phyloP scores from a whole-genome alignment of 768 basidiomycete genomes.

The Pleurotus tuoliensis region DNA sequence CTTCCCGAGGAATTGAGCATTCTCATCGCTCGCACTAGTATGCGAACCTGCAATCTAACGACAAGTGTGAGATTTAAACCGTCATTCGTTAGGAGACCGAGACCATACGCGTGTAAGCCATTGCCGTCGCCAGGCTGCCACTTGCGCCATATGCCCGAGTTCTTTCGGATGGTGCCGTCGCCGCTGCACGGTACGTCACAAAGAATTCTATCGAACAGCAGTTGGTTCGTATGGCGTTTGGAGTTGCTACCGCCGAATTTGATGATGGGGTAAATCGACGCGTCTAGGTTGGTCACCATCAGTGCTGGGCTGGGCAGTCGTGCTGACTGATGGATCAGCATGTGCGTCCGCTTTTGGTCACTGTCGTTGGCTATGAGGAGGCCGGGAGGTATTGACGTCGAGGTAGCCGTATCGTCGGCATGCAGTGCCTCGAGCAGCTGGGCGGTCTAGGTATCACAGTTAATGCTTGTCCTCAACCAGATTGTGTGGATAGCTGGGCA shows the following conservation, averaged over 20 bases:
- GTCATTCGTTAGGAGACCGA: neutral
- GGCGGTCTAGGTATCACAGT: slow-evolving; percentile 57
- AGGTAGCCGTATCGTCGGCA: slow-evolving; percentile 60
- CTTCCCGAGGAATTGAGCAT: slow-evolving; percentile 80
- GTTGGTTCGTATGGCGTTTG: slow-evolving; percentile 27
- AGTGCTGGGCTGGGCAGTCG: slow-evolving; percentile 88
- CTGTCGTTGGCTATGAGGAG: slow-evolving; percentile 94
- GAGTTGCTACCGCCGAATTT: slow-evolving; percentile 35
- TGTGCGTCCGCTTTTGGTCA: slow-evolving; percentile 90
- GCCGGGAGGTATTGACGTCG: slow-evolving; percentile 72
- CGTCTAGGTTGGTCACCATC: slow-evolving; percentile 96
- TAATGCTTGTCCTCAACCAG: no score
- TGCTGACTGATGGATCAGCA: slow-evolving; percentile 96
- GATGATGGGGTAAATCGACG: slow-evolving; percentile 76
- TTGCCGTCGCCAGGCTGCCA: slow-evolving; percentile 91
- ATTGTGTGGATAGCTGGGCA: slow-evolving; percentile 19
- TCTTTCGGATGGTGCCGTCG: slow-evolving; percentile 95
- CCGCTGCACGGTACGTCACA: slow-evolving; percentile 98
- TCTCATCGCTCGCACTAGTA: slow-evolving; percentile 89
- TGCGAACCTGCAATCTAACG: slow-evolving; percentile 83
- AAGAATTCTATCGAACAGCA: slow-evolving; percentile 89
- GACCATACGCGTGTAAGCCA: slow-evolving; percentile 72
- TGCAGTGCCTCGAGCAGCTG: slow-evolving; percentile 96
- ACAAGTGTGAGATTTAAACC: slow-evolving; percentile 7
- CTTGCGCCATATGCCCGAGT: slow-evolving; percentile 88